Evolutionary conservation across 768 basidiomycete genomes (phyloP), one percentile per base, ranked within the genome.

Genomic region (Kondoa malvinella): DNA sequence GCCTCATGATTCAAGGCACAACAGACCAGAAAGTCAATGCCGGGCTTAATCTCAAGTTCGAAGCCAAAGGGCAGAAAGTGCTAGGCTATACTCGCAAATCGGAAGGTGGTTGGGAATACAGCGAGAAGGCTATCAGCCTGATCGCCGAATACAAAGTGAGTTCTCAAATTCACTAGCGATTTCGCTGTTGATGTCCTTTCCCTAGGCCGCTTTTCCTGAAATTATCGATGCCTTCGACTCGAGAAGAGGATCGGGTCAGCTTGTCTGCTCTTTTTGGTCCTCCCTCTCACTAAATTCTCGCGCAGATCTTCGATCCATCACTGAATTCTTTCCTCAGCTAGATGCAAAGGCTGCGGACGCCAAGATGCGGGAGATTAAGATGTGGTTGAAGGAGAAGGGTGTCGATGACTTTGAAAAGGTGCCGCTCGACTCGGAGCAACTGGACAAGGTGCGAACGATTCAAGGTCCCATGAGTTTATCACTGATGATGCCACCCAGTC

Each of bases 1-100:
- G 88, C 75, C 85, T 96, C 75, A 86, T 96, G 85, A 88, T 96
- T 25, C 77, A 89, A 67, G 83, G 83, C 0, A 79, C 82, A 0
- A 89, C 89, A 73, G 82, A 82, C 8, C 81, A 83, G 68, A 96
- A 95, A 79, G 83, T 82, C 66, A 97, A 99, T 75, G 78, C 97
- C 32, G 95, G 95, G 1, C 82, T 99, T 56, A 89, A 88, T 75
- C 82, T 99, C 72, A 99, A 99, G 76, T 99, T 95, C 70, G 95
- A 99, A 74, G 88, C 84, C 15, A 97, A 95, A 78, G 83, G 85
- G 12, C 77, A 91, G 73, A 99, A 97, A 78, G 95, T 99, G 1
- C 81, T 95, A 58, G 88, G 89, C 70, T 96, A 95, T 77, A 87
- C 91, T 4, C 82, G 84, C 69, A 92, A 94, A 78, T 84, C 86